Base-by-base conservation (phyloP, 2,329 filamentous ascomycete genomes). In the Aureobasidium sp. region DNA sequence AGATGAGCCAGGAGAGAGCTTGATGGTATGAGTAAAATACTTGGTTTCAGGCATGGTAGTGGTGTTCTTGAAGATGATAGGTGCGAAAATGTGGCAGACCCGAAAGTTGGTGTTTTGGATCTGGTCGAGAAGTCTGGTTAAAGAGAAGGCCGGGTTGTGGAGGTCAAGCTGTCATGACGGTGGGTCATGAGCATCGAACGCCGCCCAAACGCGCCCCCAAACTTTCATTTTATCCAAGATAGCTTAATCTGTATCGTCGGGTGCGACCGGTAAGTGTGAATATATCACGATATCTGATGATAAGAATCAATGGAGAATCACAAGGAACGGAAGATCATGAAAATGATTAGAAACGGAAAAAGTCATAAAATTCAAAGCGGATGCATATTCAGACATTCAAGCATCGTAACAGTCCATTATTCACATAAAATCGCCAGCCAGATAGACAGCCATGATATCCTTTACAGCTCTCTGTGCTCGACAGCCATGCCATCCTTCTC, bases 11-110 rank as follows among this genome's bases (percentile, higher is more conserved):
- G 62, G 41, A 29, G 68, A 69, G 36, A 70, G 65, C 16, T 61
- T 66, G 59, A 71, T 62, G 16, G 66, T 63, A n/a, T 67, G 53
- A 45, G 63, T 34, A 59, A 71, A 69, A 61, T 67, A 69, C 44
- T 70, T 62, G 21, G 65, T 70, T 49, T 68, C 67, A 10, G 66
- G 63, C 65, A 67, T 67, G 32, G 6, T 37, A 16, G 5, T 29
- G 7, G 41, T 10, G 8, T 48, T 29, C 32, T 39, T 10, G 10
- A 13, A 25, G 42, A 27, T 57, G 53, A 44, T 44, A 57, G 53
- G 53, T 44, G 41, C 39, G 30, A 32, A 34, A 45, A 44, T 30
- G 13, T 16, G 6, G 27, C 30, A n/a, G 41, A 25, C 36, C 2
- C 9, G 13, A 36, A 21, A 25, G 36, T 44, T 57, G 41, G 30